Percentiles rank a stretch among this genome's conserved stretches.
These are phyloP conservation scores for Penicillium fuscoglaucum DNA, from an alignment of 2,329 filamentous ascomycete genomes.

Conservation along the genomic window DNA sequence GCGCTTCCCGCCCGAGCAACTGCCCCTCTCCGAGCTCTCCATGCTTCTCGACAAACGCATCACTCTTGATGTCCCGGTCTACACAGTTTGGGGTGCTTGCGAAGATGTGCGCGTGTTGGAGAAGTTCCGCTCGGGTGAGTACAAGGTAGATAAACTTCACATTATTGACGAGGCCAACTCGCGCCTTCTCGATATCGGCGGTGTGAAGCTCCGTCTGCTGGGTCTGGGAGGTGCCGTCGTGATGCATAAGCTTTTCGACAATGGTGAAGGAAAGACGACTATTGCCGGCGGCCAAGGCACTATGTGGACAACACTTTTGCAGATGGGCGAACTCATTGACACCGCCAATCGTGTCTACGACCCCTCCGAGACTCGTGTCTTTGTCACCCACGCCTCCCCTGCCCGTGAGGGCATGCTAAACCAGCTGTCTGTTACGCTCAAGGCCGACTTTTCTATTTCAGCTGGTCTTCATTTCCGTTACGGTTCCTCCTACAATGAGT, in stretches of 20 bases:
- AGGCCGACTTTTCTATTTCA: constrained; percentile 97
- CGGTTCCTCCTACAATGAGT: constrained; percentile 99
- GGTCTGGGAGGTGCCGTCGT: constrained; percentile 94
- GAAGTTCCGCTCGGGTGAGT: constrained; percentile 95
- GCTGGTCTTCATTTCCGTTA: constrained; percentile 98
- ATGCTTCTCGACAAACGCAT: constrained; percentile 84
- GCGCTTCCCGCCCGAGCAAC: constrained; percentile 75
- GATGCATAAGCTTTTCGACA: constrained; percentile 99
- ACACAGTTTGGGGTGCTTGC: constrained; percentile 98
- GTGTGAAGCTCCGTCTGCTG: constrained; percentile 90
- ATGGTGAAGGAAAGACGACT: constrained; percentile 94
- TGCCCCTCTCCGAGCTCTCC: constrained; percentile 89
- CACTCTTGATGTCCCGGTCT: constrained; percentile 93
- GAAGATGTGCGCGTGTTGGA: constrained; percentile 97
- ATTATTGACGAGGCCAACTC: constrained; percentile 98
- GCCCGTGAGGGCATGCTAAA: constrained; percentile 95
- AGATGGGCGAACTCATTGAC: constrained; percentile 97
- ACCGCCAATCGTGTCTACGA: constrained; percentile 98
- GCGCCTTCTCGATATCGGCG: constrained; percentile 88
- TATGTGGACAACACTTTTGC: constrained; percentile 98
- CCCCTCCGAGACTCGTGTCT: constrained; percentile 93
- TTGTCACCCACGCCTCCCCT: constrained; percentile 94
- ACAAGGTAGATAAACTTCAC: constrained; percentile 95
- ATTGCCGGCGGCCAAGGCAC: constrained; percentile 98
- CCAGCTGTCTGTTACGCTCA: constrained; percentile 93